These are phyloP conservation scores for Vitis labrusca DNA, from an alignment of 164 flowering plant species.

Conservation along the genomic window DNA sequence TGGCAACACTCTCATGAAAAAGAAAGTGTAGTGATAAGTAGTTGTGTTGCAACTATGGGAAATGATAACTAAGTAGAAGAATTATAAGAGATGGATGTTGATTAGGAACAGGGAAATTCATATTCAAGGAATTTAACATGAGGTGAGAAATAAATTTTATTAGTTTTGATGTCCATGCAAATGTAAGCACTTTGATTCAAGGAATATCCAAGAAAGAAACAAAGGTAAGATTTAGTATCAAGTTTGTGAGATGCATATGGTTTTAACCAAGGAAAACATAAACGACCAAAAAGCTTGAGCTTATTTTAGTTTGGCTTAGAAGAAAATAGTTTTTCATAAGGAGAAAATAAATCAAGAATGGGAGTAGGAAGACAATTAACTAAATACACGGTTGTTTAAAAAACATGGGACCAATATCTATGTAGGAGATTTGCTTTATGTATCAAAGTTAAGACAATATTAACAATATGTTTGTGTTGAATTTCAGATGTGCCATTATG, in stretches of 20 bases:
- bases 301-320: background rate
- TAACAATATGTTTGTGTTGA: background rate
- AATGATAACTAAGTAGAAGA: too few species aligned
- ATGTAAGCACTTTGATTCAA: background rate
- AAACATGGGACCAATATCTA: background rate
- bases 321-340: background rate
- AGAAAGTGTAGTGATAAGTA: too few species aligned
- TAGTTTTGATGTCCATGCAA: background rate
- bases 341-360: background rate
- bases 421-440: background rate
- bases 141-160: background rate
- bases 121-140: background rate
- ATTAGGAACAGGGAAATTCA: too few species aligned
- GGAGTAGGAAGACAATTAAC: too few species aligned
- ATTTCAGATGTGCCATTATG: background rate
- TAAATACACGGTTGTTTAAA: too few species aligned
- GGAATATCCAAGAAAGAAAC: background rate
- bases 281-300: background rate
- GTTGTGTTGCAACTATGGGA: too few species aligned
- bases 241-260: background rate
- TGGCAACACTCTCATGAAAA: too few species aligned
- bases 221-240: background rate
- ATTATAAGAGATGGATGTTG: too few species aligned
- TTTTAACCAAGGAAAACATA: background rate
- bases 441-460: background rate